phyloP scores from a whole-genome alignment of 139 green algal species.

The Tetradesmus obliquus region DNA sequence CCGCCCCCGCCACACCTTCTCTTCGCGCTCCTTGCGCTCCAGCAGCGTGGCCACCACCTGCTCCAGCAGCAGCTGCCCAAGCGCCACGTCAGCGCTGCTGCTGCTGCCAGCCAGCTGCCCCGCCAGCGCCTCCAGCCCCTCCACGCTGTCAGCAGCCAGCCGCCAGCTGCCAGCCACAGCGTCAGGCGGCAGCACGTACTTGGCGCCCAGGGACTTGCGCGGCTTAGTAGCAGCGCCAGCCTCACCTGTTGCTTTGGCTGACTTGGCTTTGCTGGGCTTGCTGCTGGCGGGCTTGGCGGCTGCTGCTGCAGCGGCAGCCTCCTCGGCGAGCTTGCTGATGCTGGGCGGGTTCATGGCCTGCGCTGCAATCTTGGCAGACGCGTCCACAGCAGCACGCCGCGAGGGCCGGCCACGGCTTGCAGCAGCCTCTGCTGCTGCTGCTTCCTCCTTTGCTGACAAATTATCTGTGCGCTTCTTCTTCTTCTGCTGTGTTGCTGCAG shows the following conservation, averaged over 20 bases:
- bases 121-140: conserved; percentile 8
- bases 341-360: background rate
- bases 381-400: conserved; percentile 23
- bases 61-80: conserved; percentile 29
- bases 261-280: background rate
- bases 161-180: conserved; percentile 32
- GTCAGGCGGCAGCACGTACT: conserved; percentile 37
- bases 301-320: conserved; percentile 13
- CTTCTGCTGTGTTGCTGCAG: background rate
- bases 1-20: background rate
- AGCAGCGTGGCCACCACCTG: conserved; percentile 43
- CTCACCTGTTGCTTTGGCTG: background rate
- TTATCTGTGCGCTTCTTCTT: background rate
- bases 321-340: conserved; percentile 6
- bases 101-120: background rate
- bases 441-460: background rate
- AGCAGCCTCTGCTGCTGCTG: background rate
- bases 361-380: conserved; percentile 28
- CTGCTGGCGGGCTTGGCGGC: background rate
- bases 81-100: background rate
- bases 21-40: conserved; percentile 38
- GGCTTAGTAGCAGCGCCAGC: background rate
- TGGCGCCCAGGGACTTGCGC: background rate
- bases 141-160: conserved; percentile 19
- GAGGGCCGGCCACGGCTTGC: background rate